Evolutionary conservation across 2,329 filamentous ascomycete species (phyloP), one percentile per base, ranked within the genome.

Genomic region (Clarireedia hainanense): DNA sequence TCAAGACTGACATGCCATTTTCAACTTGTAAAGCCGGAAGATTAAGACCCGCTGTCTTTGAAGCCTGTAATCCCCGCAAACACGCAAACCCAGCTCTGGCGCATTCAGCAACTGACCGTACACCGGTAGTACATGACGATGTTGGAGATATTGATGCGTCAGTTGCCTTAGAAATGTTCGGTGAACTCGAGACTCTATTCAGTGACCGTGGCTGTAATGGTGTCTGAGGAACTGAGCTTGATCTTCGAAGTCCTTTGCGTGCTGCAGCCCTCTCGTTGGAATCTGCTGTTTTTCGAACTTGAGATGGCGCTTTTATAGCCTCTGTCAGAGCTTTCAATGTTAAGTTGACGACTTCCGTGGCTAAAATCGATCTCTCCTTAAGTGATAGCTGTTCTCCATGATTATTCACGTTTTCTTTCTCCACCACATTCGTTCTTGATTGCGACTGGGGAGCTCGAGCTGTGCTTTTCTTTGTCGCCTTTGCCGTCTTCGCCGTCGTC

Each of bases 291-390:
- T 60, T 61, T 52, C 62, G 46, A 15, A 50, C 15, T 26, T 58
- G 50, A 2, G 58, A 20, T 1, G 66, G 62, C 17, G 73, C 70
- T 67, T 84, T 90, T 20, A 83, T 75, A 0, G 83, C 83, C 55
- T 88, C 83, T n/a, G 78, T 77, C 3, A 92, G 76, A 9, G 80
- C 76, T 65, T 88, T 90, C 40, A 91, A 75, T 1, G 84, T 78
- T 6, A 76, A 74, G 67, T 91, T 92, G 64, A 90, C 81, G 37
- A 89, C 76, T 59, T 90, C 81, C 0, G 87, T 89, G 12, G 88
- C 87, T 37, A 91, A 72, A 46, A 80, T 75, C 50, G 83, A 83
- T 68, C 79, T 82, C 57, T 89, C 85, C 63, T 79, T 81, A 5
- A 75, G 67, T 4, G 77, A 72, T 30, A 86, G 69, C 47, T 72